Evolutionary conservation across 164 flowering plant genomes (phyloP).

Genomic region (Dillenia suffruticosa): DNA sequence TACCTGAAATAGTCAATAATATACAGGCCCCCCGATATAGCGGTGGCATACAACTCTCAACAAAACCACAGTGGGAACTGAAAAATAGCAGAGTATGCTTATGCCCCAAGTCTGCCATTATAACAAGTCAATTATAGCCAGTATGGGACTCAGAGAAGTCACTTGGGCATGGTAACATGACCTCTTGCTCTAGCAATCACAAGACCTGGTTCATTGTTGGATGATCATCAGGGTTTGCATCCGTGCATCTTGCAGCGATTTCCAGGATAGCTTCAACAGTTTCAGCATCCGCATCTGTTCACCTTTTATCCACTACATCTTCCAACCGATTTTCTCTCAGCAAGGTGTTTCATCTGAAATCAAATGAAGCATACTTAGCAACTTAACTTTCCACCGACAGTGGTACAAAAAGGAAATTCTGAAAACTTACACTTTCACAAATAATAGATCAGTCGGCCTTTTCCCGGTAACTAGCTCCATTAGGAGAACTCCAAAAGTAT

Average conservation of each 20-base stretch:
- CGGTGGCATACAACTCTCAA: too few relatives aligned
- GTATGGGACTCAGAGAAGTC: conserved; percentile 89
- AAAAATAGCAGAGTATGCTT: too few relatives aligned
- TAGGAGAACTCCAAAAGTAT: conserved; percentile 93
- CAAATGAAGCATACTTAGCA: background rate
- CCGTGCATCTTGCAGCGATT: conserved; percentile 73
- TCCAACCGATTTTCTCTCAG: conserved; percentile 60
- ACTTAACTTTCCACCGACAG: background rate
- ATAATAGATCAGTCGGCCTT: conserved; percentile 88
- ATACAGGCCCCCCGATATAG: too few relatives aligned
- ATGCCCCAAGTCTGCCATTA: background rate
- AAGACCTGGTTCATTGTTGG: conserved; percentile 76
- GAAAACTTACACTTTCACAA: conserved; percentile 72
- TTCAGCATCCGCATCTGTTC: conserved; percentile 59
- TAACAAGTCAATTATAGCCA: conserved; percentile 35
- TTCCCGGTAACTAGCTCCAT: conserved; percentile 96
- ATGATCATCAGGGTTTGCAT: conserved; percentile 72
- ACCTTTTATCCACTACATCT: conserved; percentile 68
- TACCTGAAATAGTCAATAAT: too few relatives aligned
- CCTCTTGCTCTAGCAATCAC: conserved; percentile 85
- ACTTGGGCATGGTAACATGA: conserved; percentile 85
- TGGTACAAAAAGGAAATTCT: background rate
- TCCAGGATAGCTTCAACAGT: conserved; percentile 79
- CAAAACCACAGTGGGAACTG: too few relatives aligned
- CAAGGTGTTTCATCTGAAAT: conserved; percentile 77